phyloP scores from a whole-genome alignment of 441 rosid species.

The Pelargonium myrrhifolium region DNA sequence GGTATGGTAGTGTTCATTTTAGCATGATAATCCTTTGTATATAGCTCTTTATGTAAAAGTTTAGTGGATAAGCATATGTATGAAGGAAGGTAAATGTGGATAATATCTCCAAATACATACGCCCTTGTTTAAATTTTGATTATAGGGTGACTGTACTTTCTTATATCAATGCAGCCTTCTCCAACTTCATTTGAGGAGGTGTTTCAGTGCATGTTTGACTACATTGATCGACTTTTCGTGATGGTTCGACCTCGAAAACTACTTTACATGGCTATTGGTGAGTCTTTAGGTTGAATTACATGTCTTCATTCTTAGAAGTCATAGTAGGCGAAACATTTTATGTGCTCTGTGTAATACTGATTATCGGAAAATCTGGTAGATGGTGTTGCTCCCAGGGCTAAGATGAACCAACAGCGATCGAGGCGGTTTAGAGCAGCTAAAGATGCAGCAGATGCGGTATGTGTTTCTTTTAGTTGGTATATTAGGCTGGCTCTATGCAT shows the following conservation, averaged over 20 bases:
- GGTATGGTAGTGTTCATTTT: not conserved
- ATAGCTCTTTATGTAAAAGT: not conserved
- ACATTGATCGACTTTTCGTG: slow-evolving; percentile 76
- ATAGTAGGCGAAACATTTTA: not conserved
- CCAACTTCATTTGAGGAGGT: slow-evolving; percentile 74
- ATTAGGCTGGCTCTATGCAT: not conserved
- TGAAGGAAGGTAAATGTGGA: not conserved
- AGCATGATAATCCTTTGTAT: not conserved
- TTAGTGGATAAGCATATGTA: not conserved
- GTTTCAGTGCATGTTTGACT: slow-evolving; percentile 80
- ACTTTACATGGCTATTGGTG: slow-evolving; percentile 84
- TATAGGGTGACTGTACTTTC: not conserved
- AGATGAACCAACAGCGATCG: slow-evolving; percentile 91
- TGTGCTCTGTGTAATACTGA: slow-evolving; percentile 12
- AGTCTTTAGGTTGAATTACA: slow-evolving; percentile 19
- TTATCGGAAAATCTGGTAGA: slow-evolving; percentile 39
- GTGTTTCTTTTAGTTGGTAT: slow-evolving; percentile 20
- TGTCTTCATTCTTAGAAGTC: not conserved
- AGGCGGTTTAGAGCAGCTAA: slow-evolving; percentile 89
- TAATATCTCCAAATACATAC: not conserved
- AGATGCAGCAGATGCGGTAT: slow-evolving; percentile 84
- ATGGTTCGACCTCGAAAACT: slow-evolving; percentile 85
- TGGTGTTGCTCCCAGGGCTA: slow-evolving; percentile 93
- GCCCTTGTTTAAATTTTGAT: not conserved
- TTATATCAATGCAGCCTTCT: slow-evolving; percentile 54